Evolutionary conservation across 257 asterid genomes (phyloP).

Genomic region (Hygrophila difformis): DNA sequence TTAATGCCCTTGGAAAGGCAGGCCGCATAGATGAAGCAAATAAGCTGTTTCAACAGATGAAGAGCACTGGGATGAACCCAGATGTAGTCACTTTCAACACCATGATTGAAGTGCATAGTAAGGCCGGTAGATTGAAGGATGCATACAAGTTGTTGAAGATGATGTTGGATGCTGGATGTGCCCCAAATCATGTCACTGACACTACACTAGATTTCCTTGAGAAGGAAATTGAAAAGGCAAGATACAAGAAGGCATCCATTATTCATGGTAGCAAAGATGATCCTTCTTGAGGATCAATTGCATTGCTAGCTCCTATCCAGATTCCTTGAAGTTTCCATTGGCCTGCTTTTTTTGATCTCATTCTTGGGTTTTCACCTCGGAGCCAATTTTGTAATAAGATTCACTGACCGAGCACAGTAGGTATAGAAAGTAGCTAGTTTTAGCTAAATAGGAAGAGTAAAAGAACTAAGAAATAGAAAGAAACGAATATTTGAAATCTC

Average conservation of each 20-base stretch:
- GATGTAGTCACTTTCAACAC: slow-evolving; percentile 88
- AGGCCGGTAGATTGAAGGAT: slow-evolving; percentile 66
- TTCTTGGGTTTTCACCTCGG: too few species aligned
- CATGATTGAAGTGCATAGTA: slow-evolving; percentile 75
- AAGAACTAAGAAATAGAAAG: too few species aligned
- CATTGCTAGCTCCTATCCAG: too few species aligned
- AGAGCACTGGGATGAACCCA: slow-evolving; percentile 67
- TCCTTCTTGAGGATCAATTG: too few species aligned
- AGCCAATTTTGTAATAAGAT: too few species aligned
- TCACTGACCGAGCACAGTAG: too few species aligned
- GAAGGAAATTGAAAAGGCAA: slow-evolving; percentile 56
- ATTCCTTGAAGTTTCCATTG: too few species aligned
- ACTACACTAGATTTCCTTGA: slow-evolving; percentile 70
- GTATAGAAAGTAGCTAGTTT: too few species aligned
- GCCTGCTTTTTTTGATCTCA: too few species aligned
- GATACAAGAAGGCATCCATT: slow-evolving; percentile 64
- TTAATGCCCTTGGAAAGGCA: slow-evolving; percentile 81
- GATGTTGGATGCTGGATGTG: slow-evolving; percentile 94
- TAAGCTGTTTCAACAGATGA: slow-evolving; percentile 68
- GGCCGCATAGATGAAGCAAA: slow-evolving; percentile 63
- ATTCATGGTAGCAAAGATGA: too few species aligned
- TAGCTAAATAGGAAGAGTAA: too few species aligned
- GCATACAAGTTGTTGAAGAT: slow-evolving; percentile 67
- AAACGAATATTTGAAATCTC: too few species aligned
- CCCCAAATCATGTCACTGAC: slow-evolving; percentile 88